Conservation (phyloP, 306 rosid species). For the Notholithocarpus densiflorus region DNA sequence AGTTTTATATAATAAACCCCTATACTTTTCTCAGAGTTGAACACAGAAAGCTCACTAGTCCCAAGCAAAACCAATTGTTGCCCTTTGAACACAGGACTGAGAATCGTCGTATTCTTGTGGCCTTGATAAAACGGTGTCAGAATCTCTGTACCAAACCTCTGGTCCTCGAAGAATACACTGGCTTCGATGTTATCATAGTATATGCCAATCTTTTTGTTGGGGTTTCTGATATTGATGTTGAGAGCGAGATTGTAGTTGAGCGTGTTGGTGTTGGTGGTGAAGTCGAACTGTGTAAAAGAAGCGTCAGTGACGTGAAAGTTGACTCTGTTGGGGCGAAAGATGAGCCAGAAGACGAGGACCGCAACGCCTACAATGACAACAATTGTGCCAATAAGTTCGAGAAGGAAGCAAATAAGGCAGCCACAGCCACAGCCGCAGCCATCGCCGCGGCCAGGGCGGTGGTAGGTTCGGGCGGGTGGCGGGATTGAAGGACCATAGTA, state of each 20-base stretch:
- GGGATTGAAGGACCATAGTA: neutral
- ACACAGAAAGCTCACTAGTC: neutral
- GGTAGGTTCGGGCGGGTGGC: neutral
- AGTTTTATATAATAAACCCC: constrained; percentile 41
- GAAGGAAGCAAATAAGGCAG: constrained; percentile 11
- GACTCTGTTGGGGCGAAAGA: constrained; percentile 20
- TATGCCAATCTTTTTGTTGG: constrained; percentile 46
- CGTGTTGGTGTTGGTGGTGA: constrained; percentile 12
- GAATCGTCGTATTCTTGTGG: constrained; percentile 29
- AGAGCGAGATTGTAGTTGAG: constrained; percentile 42
- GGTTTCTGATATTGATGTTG: constrained; percentile 53
- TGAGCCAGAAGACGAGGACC: constrained; percentile 23
- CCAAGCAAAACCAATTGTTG: constrained; percentile 11
- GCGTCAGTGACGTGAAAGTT: constrained; percentile 30
- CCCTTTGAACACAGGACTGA: constrained; percentile 29
- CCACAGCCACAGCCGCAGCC: constrained; percentile 11
- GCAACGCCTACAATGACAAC: constrained; percentile 17
- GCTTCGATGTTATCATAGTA: constrained; percentile 52
- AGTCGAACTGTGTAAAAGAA: constrained; percentile 25
- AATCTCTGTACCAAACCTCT: constrained; percentile 16
- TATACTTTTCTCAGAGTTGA: constrained; percentile 22
- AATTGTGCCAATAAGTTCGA: constrained; percentile 7
- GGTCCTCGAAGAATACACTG: constrained; percentile 34
- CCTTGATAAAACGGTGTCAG: constrained; percentile 40
- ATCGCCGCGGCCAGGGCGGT: neutral